These are phyloP conservation scores for Hymenoscyphus fructigenus DNA, from an alignment of 2,329 filamentous ascomycete species.

Conservation along the genomic window DNA sequence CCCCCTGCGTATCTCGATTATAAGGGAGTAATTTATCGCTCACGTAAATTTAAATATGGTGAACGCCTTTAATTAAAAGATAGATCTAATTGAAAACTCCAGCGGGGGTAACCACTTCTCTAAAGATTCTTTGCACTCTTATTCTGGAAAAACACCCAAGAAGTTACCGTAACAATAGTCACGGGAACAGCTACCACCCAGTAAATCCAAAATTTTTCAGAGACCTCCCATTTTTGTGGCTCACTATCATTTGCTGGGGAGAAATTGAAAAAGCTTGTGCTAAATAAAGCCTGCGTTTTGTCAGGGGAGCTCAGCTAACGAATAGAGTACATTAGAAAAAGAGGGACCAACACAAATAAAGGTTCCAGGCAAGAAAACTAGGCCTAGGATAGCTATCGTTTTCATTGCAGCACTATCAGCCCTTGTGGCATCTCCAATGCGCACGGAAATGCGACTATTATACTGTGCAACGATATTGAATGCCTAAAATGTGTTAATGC, in stretches of 20 bases:
- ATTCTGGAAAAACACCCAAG: neutral
- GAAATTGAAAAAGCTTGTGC: conserved; percentile 6
- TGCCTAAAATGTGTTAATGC: conserved; percentile 1
- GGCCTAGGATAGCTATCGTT: conserved; percentile 11
- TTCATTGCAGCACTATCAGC: conserved; percentile 49
- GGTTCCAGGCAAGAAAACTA: conserved; percentile 59
- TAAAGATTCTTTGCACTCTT: too few relatives aligned
- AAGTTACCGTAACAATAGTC: conserved; percentile 17
- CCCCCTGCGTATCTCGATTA: too few relatives aligned
- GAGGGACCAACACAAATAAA: conserved; percentile 48
- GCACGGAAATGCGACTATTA: conserved; percentile 41
- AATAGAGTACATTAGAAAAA: too few relatives aligned
- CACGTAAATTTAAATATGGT: too few relatives aligned
- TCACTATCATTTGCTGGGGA: too few relatives aligned
- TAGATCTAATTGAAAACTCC: too few relatives aligned
- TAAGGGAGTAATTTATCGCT: too few relatives aligned
- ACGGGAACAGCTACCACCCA: conserved; percentile 6
- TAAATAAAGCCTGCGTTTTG: neutral
- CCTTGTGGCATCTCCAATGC: conserved; percentile 43
- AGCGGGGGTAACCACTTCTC: too few relatives aligned
- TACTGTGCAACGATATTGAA: conserved; percentile 47
- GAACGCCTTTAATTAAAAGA: too few relatives aligned
- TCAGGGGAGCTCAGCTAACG: conserved; percentile 28
- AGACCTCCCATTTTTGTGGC: neutral
- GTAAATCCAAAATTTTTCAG: conserved; percentile 9